Evolutionary conservation across 495 filamentous ascomycete species (phyloP), one percentile per base, ranked within the genome.

Genomic region (Trichoderma virens): DNA sequence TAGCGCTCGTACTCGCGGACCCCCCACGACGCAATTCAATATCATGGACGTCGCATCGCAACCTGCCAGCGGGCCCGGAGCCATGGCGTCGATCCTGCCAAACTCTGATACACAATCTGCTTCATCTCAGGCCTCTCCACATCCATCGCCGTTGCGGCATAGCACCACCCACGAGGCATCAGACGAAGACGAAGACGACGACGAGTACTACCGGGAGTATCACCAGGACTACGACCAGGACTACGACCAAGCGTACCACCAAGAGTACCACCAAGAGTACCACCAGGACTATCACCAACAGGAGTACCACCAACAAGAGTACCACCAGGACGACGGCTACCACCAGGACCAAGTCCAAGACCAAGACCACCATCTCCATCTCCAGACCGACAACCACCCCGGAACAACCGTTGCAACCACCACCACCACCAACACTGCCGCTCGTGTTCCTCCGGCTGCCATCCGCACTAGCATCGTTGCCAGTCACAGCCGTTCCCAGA

Each of bases 81-180:
- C 51, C 51, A 56, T 56, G 51, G 51, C 51, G 51, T 56, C 51
- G 51, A 56, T 56, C 51, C 51, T 30, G 51, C 51, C 51, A 30
- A 23, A 56, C 51, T 56, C 27, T 41, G 61, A 62, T 43, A 62
- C 61, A 8, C 34, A 23, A 20, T 47, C 61, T 62, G 61, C 61
- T 62, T 62, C 61, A 43, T 62, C 61, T 47, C 30, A 62, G 25
- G 34, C 30, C 16, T 23, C 38, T 41, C 61, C 61, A 35, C 61
- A 18, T 35, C 18, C 61, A 56, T 56, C 51, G 51, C 38, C 38
- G 25, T 41, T 41, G 59, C 20, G 59, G 35, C 59, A 61, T 41
- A 61, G 28, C n/a, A 16, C 35, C 35, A 18, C 7, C 38, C 27
- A 61, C 59, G 31, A 30, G 14, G n/a, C 3, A 2, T 32, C 59